Evolutionary conservation across 495 filamentous ascomycete genomes (phyloP).

Genomic region (Daldinia bambusicola): DNA sequence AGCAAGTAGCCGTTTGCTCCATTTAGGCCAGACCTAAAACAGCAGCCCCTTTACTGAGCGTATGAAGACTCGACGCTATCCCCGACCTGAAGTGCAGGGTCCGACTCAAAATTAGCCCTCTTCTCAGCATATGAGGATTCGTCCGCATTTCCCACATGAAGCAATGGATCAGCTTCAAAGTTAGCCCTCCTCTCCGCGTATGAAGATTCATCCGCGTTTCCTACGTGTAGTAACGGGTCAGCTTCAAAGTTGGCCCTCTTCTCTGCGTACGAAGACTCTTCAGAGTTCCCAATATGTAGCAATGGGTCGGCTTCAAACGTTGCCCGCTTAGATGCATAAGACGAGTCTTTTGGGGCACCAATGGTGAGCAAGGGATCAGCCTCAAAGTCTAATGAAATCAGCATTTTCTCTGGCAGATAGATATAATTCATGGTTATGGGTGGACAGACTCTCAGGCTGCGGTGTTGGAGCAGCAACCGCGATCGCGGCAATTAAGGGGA

Average conservation of each 20-base stretch:
- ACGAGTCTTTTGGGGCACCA: neutral
- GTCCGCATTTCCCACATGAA: neutral
- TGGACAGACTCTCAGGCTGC: neutral
- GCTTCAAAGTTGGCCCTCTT: neutral
- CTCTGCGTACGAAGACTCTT: neutral
- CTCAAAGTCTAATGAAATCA: neutral
- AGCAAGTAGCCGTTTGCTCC: neutral
- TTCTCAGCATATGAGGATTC: neutral
- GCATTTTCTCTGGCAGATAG: neutral
- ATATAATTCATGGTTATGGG: no score
- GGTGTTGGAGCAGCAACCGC: neutral
- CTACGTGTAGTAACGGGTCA: no score
- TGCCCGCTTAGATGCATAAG: neutral
- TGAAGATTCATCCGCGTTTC: no score
- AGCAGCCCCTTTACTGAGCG: neutral
- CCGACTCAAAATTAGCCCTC: slow-evolving; percentile 14
- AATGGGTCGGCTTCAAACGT: neutral
- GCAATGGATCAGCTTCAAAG: neutral
- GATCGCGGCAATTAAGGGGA: neutral
- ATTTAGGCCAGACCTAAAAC: neutral
- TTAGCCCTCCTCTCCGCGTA: no score
- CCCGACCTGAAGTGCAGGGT: slow-evolving; percentile 25
- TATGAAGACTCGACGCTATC: slow-evolving; percentile 18
- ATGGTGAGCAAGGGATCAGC: neutral
- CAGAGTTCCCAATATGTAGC: neutral